phyloP scores from a whole-genome alignment of 2,329 filamentous ascomycete species.

The Fusarium irregulare region DNA sequence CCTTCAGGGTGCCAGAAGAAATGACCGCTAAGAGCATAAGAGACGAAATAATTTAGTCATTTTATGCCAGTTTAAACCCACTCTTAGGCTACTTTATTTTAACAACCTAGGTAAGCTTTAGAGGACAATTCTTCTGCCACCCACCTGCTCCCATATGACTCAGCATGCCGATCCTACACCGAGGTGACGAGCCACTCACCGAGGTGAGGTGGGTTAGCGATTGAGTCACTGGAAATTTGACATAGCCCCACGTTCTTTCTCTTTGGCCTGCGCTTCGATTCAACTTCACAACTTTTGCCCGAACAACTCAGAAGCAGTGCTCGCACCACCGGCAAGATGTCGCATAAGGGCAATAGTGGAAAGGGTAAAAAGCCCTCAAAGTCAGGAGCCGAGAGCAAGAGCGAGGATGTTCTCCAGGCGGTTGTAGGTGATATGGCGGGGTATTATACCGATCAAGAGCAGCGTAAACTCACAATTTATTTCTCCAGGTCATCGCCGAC shows the following conservation, averaged over 20 bases:
- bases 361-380: constrained; percentile 67
- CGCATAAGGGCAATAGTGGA: constrained; percentile 58
- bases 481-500: constrained; percentile 83
- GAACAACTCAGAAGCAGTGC: constrained; percentile 26
- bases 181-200: constrained; percentile 38
- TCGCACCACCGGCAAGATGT: constrained; percentile 52
- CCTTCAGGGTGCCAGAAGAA: no score
- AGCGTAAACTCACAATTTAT: constrained; percentile 36
- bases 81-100: no score
- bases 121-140: no score
- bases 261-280: constrained; percentile 17
- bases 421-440: constrained; percentile 59
- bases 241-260: constrained; percentile 33
- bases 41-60: no score
- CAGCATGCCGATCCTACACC: constrained; percentile 14
- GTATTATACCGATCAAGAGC: constrained; percentile 31
- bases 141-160: constrained; percentile 13
- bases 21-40: no score
- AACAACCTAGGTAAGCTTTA: no score
- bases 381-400: constrained; percentile 63
- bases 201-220: constrained; percentile 43
- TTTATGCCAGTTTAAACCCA: no score
- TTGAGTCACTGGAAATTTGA: constrained; percentile 49
- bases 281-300: constrained; percentile 31
- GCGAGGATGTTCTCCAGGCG: constrained; percentile 69